Evolutionary conservation across 208 protist species (phyloP), one percentile per base, ranked within the genome.

Genomic region (Leishmania braziliensis): DNA sequence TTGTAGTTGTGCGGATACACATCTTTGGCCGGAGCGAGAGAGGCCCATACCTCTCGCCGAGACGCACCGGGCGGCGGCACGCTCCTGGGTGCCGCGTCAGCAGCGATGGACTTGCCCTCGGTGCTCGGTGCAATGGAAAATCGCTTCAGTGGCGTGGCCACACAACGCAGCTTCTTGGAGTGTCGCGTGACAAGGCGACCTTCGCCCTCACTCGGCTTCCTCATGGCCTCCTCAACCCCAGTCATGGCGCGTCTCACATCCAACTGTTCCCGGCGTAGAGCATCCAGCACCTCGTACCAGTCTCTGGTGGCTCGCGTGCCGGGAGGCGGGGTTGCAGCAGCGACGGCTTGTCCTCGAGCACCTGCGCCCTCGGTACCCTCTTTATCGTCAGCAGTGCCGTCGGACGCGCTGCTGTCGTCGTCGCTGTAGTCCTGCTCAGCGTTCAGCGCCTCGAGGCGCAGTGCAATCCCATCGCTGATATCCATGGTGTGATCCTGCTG

Each of bases 361-460:
- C 23, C 48, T 8, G 10, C 66, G 29, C 39, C 26, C 56, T 71
- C 58, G 74, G n/a, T 39, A 75, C 2, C 66, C 56, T 82, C 69
- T 14, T 75, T 53, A 26, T 69, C 76, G 50, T 74, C 51, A 36
- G 14, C n/a, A 18, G 20, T 60, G 53, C 48, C 75, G 70, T 87
- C 76, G n/a, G 60, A 46, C 50, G 81, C 73, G 51, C 79, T 70
- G 58, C 33, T 51, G 8, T 87, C 68, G 77, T 92, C 87, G 50
- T 88, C 87, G 29, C 80, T 86, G 84, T 86, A 90, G 50, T 85
- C n/a, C 50, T 78, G 68, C 50, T 88, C 72, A 0, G 83, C 84
- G 66, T 87, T 81, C 69, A 91, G 87, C 68, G 93, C 92, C 78
- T 98, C 93, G 23, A 96, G 76, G n/a, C 89, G 87, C 12, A 98